Evolutionary conservation across 2,329 filamentous ascomycete species (phyloP).

Genomic region (Cytospora schulzeri): DNA sequence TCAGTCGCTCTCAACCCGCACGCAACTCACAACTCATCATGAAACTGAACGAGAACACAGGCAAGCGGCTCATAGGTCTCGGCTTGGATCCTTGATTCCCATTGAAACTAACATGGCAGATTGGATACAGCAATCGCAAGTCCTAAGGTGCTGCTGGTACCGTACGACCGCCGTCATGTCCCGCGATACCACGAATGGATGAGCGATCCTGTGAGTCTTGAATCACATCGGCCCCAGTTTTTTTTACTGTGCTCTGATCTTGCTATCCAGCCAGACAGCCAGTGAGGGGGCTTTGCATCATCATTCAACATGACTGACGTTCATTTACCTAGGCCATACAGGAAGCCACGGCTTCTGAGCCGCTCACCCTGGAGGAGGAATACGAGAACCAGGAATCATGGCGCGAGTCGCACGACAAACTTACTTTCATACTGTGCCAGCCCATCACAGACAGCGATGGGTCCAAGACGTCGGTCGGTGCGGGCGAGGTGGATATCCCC

Average conservation of each 20-base stretch:
- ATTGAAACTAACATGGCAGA: slow-evolving; percentile 1
- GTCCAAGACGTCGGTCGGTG: slow-evolving; percentile 32
- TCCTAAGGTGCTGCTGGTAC: slow-evolving; percentile 71
- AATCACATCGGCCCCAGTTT: background rate
- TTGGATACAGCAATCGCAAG: slow-evolving; percentile 64
- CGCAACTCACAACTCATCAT: slow-evolving; percentile 35
- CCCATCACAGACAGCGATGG: slow-evolving; percentile 37
- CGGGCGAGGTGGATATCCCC: slow-evolving; percentile 55
- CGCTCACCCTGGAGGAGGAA: slow-evolving; percentile 77
- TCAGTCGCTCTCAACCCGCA: background rate
- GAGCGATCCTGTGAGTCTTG: slow-evolving; percentile 69
- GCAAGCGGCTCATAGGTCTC: slow-evolving; percentile 34
- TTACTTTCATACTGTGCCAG: slow-evolving; percentile 86
- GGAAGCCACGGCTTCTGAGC: slow-evolving; percentile 84
- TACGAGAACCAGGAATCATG: slow-evolving; percentile 89
- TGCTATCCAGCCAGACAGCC: background rate
- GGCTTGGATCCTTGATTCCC: background rate
- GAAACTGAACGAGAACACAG: slow-evolving; percentile 49
- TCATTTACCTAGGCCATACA: slow-evolving; percentile 65
- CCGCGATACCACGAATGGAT: slow-evolving; percentile 87
- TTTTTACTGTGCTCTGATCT: background rate
- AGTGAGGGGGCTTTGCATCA: background rate
- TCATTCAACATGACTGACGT: background rate
- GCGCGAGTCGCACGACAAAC: slow-evolving; percentile 79
- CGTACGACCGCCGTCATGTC: slow-evolving; percentile 82